Percentiles rank a stretch among this genome's conserved stretches.
Conservation (phyloP, 228 moss, liverwort and hornwort genomes). For the Sphagnum magellanicum region DNA sequence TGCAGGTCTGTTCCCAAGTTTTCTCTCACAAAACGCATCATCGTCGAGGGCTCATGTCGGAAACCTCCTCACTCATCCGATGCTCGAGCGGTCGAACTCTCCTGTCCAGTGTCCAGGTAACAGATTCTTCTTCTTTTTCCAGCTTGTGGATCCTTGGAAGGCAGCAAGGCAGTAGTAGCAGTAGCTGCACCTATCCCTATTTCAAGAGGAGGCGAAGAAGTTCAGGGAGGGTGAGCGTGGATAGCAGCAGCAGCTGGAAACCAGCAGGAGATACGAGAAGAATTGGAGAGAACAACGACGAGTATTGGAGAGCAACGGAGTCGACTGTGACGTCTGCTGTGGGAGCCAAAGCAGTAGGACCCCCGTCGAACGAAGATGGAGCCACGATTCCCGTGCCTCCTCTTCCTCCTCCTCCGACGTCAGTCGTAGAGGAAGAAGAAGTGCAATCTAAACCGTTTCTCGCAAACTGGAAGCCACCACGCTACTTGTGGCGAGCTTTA, state of each 20-base stretch:
- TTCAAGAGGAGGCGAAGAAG: not conserved
- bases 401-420: slow-evolving; percentile 15
- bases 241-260: not conserved
- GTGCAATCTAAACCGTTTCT: slow-evolving; percentile 36
- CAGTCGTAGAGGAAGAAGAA: slow-evolving; percentile 17
- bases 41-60: no score
- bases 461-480: slow-evolving; percentile 84
- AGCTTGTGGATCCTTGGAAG: no score
- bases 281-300: not conserved
- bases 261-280: not conserved
- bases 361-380: slow-evolving; percentile 27
- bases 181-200: no score
- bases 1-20: no score
- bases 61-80: no score
- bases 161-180: no score
- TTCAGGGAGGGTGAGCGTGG: not conserved
- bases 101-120: no score
- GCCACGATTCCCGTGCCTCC: slow-evolving; percentile 12
- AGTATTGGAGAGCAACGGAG: not conserved
- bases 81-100: no score
- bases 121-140: no score
- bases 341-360: slow-evolving; percentile 22
- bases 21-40: no score
- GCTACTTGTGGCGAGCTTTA: slow-evolving; percentile 88
- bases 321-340: slow-evolving; percentile 10